Conservation (phyloP, 306 rosid genomes). For the Gleditsia sinensis region DNA sequence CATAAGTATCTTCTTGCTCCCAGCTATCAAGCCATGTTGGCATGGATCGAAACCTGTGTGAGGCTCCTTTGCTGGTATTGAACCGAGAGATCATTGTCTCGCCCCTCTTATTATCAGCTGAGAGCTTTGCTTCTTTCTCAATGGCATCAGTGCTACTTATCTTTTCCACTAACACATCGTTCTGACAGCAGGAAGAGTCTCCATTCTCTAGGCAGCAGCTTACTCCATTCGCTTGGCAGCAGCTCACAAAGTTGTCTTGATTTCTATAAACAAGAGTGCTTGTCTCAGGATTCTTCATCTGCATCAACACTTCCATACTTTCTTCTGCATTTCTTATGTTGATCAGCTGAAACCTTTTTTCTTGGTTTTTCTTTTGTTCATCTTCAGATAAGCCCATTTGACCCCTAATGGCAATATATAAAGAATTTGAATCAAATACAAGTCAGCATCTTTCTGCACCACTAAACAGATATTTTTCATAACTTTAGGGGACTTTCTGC, state of each 20-base stretch:
- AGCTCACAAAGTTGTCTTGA: constrained; percentile 12
- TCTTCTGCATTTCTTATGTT: constrained; percentile 46
- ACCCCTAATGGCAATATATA: constrained; percentile 61
- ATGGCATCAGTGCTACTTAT: constrained; percentile 40
- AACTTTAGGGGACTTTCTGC: background rate
- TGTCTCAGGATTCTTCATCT: constrained; percentile 27
- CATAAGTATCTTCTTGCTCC: constrained; percentile 90
- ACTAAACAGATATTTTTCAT: background rate
- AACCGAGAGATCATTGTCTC: constrained; percentile 43
- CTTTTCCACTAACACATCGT: constrained; percentile 36
- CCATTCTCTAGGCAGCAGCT: constrained; percentile 68
- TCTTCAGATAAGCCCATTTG: constrained; percentile 91
- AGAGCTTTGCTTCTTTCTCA: constrained; percentile 44
- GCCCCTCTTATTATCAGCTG: constrained; percentile 47
- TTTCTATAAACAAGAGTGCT: constrained; percentile 20
- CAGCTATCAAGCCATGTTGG: constrained; percentile 85
- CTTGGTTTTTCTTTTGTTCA: constrained; percentile 62
- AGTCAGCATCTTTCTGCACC: constrained; percentile 1
- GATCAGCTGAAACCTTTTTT: constrained; percentile 56
- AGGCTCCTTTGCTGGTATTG: constrained; percentile 58
- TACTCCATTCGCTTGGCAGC: constrained; percentile 40
- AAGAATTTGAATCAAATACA: constrained; percentile 3
- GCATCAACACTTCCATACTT: constrained; percentile 32
- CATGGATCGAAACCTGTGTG: constrained; percentile 57
- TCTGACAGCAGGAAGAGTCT: constrained; percentile 59